Evolutionary conservation across 2,329 filamentous ascomycete genomes (phyloP).

Genomic region (Pseudocercospora vitis): DNA sequence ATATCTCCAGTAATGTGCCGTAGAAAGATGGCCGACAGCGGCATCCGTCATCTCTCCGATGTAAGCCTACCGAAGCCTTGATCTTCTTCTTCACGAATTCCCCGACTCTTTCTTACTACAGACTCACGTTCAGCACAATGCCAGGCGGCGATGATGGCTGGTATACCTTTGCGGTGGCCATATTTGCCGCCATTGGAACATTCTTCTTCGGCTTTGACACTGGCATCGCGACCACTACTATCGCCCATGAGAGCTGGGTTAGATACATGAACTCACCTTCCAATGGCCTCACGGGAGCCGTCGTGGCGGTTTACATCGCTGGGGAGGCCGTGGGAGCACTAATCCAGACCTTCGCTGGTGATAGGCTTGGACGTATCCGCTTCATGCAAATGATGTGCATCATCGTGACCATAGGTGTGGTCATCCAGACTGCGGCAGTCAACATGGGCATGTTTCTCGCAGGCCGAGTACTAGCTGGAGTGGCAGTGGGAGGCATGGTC

Average conservation of each 20-base stretch:
- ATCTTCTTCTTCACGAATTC: neutral
- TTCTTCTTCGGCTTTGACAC: constrained; percentile 63
- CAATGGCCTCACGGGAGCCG: constrained; percentile 56
- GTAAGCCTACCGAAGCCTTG: constrained; percentile 4
- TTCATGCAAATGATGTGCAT: constrained; percentile 50
- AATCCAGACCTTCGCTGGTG: constrained; percentile 54
- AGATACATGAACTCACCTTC: constrained; percentile 59
- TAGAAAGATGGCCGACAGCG: constrained; percentile 4
- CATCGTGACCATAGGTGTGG: constrained; percentile 55
- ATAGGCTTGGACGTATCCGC: constrained; percentile 44
- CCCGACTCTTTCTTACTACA: neutral
- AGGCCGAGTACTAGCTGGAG: constrained; percentile 34
- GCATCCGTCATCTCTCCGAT: neutral
- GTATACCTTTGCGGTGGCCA: constrained; percentile 54
- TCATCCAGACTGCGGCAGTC: constrained; percentile 56
- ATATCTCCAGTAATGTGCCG: neutral
- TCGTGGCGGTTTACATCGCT: constrained; percentile 59
- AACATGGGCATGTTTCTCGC: constrained; percentile 43
- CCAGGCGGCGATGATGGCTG: constrained; percentile 25
- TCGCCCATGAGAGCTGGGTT: constrained; percentile 61
- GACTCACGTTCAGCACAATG: constrained; percentile 2
- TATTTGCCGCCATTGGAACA: constrained; percentile 60
- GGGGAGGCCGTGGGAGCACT: constrained; percentile 58
- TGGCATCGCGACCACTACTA: constrained; percentile 61
- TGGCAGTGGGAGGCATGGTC: constrained; percentile 35